Evolutionary conservation across 176 grass and related monocot species (phyloP), one percentile per base, ranked within the genome.

Genomic region (Rhynchospora pubera): DNA sequence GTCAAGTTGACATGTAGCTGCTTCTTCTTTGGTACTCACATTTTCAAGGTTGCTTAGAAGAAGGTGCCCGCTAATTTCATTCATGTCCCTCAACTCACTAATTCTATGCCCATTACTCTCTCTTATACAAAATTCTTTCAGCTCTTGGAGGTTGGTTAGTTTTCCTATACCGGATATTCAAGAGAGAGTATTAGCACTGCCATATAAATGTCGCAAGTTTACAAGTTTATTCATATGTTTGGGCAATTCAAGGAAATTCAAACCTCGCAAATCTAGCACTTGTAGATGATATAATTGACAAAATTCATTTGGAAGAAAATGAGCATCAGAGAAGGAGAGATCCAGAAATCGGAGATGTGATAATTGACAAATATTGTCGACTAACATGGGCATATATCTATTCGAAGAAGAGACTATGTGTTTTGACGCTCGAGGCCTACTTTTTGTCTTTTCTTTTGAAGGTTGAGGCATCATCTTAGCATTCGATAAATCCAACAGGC

Each of bases 41-140:
- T 12, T 51, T 11, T 86, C 8, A 82, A 88, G 57, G 16, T 82
- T 0, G 52, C 19, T 79, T 9, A 91, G 73, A 82, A 63, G 45
- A 57, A 89, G 83, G 0, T 47, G 16, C 6, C 85, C 84, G 9
- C 55, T 6, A 18, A 89, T 63, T 14, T 11, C 21, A 0, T 28
- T 85, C 26, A 92, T 9, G 7, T 86, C n/a, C 52, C 18, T 76
- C 43, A 92, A 57, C 46, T 92, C 87, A 22, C 32, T 84, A 55
- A 92, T 87, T 12, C 16, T 64, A 56, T 83, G 82, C 8, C 90
- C 90, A 15, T 86, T 70, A 0, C 58, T 63, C 7, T 4, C 21
- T 79, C 19, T 18, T 62, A 92, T 24, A 67, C 5, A 7, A 16
- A 67, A 87, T 57, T 80, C 56, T 0, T 83, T 47, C 5, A 89